Conservation (phyloP, 1,284 basidiomycete genomes). For the Taiwanofungus camphoratus region DNA sequence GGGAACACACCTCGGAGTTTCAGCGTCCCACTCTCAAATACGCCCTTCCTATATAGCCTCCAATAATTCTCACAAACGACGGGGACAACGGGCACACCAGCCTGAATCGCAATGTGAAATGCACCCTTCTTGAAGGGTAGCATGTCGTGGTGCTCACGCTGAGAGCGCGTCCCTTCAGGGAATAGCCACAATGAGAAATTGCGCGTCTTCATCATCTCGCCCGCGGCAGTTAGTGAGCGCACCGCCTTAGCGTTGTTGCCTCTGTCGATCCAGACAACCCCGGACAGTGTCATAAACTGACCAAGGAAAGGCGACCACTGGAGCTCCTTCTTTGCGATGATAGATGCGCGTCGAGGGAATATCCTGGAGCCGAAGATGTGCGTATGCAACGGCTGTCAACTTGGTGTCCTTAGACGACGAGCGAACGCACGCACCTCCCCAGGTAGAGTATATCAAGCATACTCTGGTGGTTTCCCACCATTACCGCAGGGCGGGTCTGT, state of each 20-base stretch:
- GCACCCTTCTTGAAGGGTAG: slow-evolving; percentile 97
- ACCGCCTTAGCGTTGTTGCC: slow-evolving; percentile 78
- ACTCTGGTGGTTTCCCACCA: slow-evolving; percentile 93
- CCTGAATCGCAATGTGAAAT: slow-evolving; percentile 93
- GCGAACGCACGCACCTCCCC: slow-evolving; percentile 53
- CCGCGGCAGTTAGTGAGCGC: slow-evolving; percentile 73
- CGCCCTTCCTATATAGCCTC: slow-evolving; percentile 72
- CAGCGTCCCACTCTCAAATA: slow-evolving; percentile 76
- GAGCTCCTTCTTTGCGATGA: slow-evolving; percentile 94
- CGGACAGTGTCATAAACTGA: slow-evolving; percentile 87
- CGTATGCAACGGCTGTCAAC: slow-evolving; percentile 1
- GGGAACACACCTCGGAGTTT: slow-evolving; percentile 71
- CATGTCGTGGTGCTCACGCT: slow-evolving; percentile 58
- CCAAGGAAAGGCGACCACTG: slow-evolving; percentile 84
- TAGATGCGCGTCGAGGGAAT: slow-evolving; percentile 79
- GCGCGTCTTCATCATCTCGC: slow-evolving; percentile 74
- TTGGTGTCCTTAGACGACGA: neutral
- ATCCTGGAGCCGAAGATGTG: slow-evolving; percentile 43
- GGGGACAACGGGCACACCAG: slow-evolving; percentile 84
- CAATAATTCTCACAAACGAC: slow-evolving; percentile 95
- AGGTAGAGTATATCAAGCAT: slow-evolving; percentile 85
- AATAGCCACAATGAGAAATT: slow-evolving; percentile 85
- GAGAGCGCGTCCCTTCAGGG: slow-evolving; percentile 87
- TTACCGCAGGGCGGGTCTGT: slow-evolving; percentile 58
- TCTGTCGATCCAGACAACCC: slow-evolving; percentile 93